phyloP scores from a whole-genome alignment of 306 rosid genomes.

The Styphnolobium japonicum region DNA sequence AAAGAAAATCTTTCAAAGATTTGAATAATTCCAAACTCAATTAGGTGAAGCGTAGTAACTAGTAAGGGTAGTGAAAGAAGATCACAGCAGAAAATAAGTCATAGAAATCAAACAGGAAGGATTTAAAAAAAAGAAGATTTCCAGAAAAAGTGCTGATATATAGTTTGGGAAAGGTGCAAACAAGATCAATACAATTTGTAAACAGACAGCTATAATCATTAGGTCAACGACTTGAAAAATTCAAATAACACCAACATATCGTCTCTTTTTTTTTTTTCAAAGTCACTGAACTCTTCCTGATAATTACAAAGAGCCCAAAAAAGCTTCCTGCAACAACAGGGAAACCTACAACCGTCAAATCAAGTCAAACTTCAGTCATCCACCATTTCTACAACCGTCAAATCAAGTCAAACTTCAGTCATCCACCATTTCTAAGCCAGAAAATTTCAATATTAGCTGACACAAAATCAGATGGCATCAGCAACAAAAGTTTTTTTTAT shows the following conservation, averaged over 20 bases:
- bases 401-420: slow-evolving; percentile 1
- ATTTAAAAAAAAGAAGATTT: too few species aligned
- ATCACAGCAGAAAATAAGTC: background rate
- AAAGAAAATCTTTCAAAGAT: background rate
- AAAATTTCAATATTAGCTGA: background rate
- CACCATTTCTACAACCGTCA: background rate
- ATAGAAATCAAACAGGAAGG: too few species aligned
- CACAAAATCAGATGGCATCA: background rate
- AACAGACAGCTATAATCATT: background rate
- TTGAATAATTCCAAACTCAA: background rate
- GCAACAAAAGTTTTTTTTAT: too few species aligned
- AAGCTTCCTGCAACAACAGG: background rate
- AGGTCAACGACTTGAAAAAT: background rate
- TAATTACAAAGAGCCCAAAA: background rate
- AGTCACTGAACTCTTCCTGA: background rate
- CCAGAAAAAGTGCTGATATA: too few species aligned
- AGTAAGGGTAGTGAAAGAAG: background rate
- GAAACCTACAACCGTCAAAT: background rate
- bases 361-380: background rate
- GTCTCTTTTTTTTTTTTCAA: background rate
- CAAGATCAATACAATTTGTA: background rate
- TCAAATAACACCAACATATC: background rate
- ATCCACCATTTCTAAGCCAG: background rate
- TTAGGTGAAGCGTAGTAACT: background rate
- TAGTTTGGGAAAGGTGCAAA: slow-evolving; percentile 1